Base-by-base conservation (phyloP, 2,329 filamentous ascomycete species). In the Alternaria panax region DNA sequence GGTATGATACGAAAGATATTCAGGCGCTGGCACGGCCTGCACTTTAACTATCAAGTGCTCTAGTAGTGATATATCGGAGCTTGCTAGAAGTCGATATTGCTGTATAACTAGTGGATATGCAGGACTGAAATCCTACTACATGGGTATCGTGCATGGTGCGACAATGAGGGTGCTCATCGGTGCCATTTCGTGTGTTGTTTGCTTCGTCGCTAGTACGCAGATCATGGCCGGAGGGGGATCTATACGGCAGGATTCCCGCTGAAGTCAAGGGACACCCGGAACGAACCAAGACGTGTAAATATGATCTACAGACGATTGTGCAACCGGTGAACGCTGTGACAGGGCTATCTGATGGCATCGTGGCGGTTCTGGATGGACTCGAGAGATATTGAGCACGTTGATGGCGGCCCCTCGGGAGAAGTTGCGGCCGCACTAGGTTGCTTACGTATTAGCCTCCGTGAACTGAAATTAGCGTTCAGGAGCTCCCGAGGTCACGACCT, bases 331-430 rank as follows among this genome's bases (percentile, higher is more conserved):
- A 14, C 1, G 9, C 7, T n/a, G 34, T 18, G 24, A 28, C 7
- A n/a, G 45, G 40, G 48, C 45, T 25, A 34, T 63, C 34, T 32
- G 28, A 38, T 45, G 47, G 22, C 1, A 52, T 28, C 14, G 42
- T 60, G 57, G 54, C 27, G 45, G 36, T 55, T 14, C 12, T 38
- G n/a, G 16, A 34, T 51, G 40, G 24, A 9, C 51, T 30, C 36
- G 48, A 57, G 60, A 50, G 27, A 48, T 50, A 61, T 61, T 68
- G 66, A 68, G 66, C 64, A 68, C 62, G 62, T 66, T 68, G 59
- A 57, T 65, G 60, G 56, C 53, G 41, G 27, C 14, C 14, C 32
- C 16, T 34, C 30, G 5, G 8, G 28, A 12, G 34, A n/a, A 22
- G 20, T 41, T 32, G 16, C n/a, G 47, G 25, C 4, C 7, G 18